These are phyloP conservation scores for Brassica carinata DNA, from an alignment of 345 rosid species.

Conservation along the genomic window DNA sequence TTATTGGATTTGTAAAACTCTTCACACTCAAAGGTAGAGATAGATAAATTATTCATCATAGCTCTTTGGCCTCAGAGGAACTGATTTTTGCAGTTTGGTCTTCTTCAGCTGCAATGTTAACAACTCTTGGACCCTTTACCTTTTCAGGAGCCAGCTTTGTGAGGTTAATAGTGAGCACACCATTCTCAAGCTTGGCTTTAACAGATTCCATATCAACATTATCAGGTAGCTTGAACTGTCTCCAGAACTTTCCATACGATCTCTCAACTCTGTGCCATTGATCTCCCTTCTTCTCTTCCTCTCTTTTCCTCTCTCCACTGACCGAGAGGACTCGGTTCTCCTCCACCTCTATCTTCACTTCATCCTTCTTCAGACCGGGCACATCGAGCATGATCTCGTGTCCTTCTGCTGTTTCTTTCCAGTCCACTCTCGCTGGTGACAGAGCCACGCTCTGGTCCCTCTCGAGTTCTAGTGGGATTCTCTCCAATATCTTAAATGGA, in stretches of 20 bases:
- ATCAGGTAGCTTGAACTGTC: slow-evolving; percentile 79
- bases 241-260: slow-evolving; percentile 80
- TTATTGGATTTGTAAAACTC: background rate
- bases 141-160: slow-evolving; percentile 64
- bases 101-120: slow-evolving; percentile 57
- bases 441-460: slow-evolving; percentile 51
- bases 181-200: slow-evolving; percentile 69
- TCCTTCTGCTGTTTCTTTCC: slow-evolving; percentile 85
- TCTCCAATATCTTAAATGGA: slow-evolving; percentile 72
- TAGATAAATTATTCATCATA: slow-evolving; percentile 30
- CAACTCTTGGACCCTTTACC: slow-evolving; percentile 62
- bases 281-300: slow-evolving; percentile 73
- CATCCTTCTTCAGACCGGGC: slow-evolving; percentile 78
- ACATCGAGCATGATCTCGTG: slow-evolving; percentile 73
- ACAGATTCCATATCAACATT: slow-evolving; percentile 76
- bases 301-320: slow-evolving; percentile 79
- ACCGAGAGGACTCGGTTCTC: slow-evolving; percentile 66
- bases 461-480: slow-evolving; percentile 59
- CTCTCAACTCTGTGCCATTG: slow-evolving; percentile 92
- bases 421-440: slow-evolving; percentile 70
- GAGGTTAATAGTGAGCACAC: slow-evolving; percentile 65
- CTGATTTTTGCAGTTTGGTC: slow-evolving; percentile 47
- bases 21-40: background rate
- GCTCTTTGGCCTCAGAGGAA: slow-evolving; percentile 55
- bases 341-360: slow-evolving; percentile 75